Percentiles rank a stretch among this genome's conserved stretches.
Conservation (phyloP, 371 early-diverging fungal genomes). For the Rhizopus arrhizus region DNA sequence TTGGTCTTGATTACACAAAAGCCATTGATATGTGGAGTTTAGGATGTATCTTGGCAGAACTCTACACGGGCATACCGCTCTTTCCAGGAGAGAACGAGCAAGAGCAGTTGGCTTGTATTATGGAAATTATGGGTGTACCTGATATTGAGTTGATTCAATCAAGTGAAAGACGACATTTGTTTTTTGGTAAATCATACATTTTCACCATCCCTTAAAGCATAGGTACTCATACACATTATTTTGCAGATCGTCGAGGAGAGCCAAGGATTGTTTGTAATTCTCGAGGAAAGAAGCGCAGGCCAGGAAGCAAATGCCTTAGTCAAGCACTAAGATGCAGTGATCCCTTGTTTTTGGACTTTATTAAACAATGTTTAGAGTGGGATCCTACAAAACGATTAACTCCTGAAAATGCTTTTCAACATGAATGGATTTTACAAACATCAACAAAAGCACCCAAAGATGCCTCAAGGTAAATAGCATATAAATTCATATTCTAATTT, state of each 20-base stretch:
- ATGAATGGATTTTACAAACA: constrained; percentile 71
- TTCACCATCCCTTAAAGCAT: not conserved
- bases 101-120: constrained; percentile 92
- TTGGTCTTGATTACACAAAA: constrained; percentile 76
- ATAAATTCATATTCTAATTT: not conserved
- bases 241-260: constrained; percentile 66
- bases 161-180: constrained; percentile 79
- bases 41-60: constrained; percentile 98
- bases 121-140: constrained; percentile 90
- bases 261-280: constrained; percentile 81
- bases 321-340: constrained; percentile 75
- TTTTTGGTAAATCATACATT: constrained; percentile 68
- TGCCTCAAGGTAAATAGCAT: not conserved
- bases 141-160: constrained; percentile 72
- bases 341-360: constrained; percentile 80
- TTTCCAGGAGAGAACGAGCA: constrained; percentile 97
- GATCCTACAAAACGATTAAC: constrained; percentile 88
- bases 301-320: constrained; percentile 73
- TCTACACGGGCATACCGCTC: constrained; percentile 91
- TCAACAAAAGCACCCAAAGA: not conserved
- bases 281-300: constrained; percentile 86
- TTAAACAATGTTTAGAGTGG: constrained; percentile 84
- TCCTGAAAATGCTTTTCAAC: constrained; percentile 83
- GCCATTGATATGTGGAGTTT: constrained; percentile 99
- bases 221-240: constrained; percentile 9